Evolutionary conservation across 2,329 filamentous ascomycete species (phyloP).

Genomic region (Aspergillus eucalypticola): DNA sequence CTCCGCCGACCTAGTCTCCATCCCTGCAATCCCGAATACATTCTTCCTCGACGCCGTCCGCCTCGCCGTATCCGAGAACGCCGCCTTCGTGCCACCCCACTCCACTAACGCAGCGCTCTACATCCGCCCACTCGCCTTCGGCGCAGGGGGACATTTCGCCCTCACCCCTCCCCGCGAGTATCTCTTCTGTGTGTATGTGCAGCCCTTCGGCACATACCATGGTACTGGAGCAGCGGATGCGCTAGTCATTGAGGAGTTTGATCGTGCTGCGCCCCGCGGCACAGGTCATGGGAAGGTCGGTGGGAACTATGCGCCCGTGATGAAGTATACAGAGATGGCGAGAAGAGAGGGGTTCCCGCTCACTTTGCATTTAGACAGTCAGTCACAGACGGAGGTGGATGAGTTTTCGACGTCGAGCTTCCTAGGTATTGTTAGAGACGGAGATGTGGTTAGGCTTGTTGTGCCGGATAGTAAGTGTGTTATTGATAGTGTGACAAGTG

Average conservation of each 20-base stretch:
- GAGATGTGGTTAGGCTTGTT: not conserved
- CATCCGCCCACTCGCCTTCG: constrained; percentile 8
- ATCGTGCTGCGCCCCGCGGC: constrained; percentile 7
- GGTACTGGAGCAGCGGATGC: not conserved
- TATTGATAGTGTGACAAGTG: constrained; percentile 9
- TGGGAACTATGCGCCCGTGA: constrained; percentile 9
- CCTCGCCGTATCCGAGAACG: constrained; percentile 4
- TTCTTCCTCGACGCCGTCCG: constrained; percentile 3
- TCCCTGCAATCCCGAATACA: not conserved
- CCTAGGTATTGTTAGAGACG: not conserved
- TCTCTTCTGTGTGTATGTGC: constrained; percentile 3
- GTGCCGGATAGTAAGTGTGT: constrained; percentile 8
- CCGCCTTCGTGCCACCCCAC: constrained; percentile 2
- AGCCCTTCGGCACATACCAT: constrained; percentile 3
- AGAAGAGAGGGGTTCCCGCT: constrained; percentile 6
- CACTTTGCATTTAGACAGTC: constrained; percentile 8
- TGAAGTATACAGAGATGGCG: constrained; percentile 6
- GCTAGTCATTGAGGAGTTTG: constrained; percentile 8
- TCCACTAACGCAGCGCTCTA: constrained; percentile 2
- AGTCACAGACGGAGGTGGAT: constrained; percentile 1
- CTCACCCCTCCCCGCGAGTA: not conserved
- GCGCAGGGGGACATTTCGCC: not conserved
- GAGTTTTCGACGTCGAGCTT: constrained; percentile 8
- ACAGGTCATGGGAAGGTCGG: constrained; percentile 6
- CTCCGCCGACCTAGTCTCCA: constrained; percentile 2